Evolutionary conservation across 2,329 filamentous ascomycete genomes (phyloP).

Genomic region (Nigrospora sphaerica): DNA sequence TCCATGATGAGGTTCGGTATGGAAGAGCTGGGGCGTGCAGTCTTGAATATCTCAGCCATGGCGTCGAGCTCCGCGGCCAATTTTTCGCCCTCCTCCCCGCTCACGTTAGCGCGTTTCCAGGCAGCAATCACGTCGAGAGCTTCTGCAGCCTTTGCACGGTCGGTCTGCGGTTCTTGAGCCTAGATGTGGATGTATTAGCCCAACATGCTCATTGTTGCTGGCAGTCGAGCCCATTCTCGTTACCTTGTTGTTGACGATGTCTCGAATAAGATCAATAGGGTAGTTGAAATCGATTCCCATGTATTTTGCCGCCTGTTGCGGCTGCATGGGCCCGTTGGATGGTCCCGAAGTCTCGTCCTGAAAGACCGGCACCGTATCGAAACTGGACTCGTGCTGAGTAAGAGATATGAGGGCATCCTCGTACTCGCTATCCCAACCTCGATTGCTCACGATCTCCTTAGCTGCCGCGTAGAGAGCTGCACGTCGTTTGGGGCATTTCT

Average conservation of each 20-base stretch:
- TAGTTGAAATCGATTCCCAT: conserved; percentile 16
- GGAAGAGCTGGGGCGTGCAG: conserved; percentile 2
- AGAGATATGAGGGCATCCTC: conserved; percentile 16
- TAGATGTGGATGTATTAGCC: neutral
- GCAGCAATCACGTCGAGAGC: conserved; percentile 20
- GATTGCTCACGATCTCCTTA: neutral
- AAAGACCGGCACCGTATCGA: neutral
- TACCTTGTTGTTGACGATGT: conserved; percentile 16
- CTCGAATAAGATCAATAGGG: conserved; percentile 17
- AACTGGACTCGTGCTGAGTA: conserved; percentile 17
- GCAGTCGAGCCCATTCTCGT: neutral
- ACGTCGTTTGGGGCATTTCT: conserved; percentile 13
- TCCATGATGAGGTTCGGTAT: neutral
- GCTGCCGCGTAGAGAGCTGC: conserved; percentile 17
- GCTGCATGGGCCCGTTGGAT: conserved; percentile 14
- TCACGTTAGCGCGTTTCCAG: conserved; percentile 8
- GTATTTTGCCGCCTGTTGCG: conserved; percentile 13
- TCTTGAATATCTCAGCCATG: conserved; percentile 14
- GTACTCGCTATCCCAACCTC: conserved; percentile 14
- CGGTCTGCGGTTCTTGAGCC: conserved; percentile 4
- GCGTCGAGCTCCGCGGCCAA: conserved; percentile 16
- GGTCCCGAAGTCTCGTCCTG: conserved; percentile 2
- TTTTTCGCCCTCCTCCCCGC: conserved; percentile 7
- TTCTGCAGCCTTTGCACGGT: conserved; percentile 14
- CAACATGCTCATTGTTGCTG: neutral